Conservation (phyloP, 441 rosid genomes). For the Manihot esculenta region DNA sequence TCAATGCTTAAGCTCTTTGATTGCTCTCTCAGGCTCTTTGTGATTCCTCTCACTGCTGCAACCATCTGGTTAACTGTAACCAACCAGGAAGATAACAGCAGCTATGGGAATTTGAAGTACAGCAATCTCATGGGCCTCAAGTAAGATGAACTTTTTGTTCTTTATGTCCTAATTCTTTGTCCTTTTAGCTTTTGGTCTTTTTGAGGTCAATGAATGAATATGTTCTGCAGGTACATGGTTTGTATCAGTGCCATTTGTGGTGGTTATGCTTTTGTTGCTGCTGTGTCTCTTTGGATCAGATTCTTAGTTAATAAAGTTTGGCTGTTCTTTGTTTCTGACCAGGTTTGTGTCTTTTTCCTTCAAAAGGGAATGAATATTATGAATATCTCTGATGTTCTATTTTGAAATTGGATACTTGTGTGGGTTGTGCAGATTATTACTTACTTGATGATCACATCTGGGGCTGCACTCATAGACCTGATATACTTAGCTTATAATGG, state of each 20-base stretch:
- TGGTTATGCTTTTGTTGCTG: conserved; percentile 62
- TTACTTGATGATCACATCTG: conserved; percentile 76
- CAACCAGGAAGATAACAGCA: conserved; percentile 56
- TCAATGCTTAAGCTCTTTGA: conserved; percentile 60
- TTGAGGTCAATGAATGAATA: not conserved
- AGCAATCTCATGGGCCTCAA: conserved; percentile 64
- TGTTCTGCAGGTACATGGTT: conserved; percentile 60
- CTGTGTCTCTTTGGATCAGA: conserved; percentile 50
- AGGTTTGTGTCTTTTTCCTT: conserved; percentile 54
- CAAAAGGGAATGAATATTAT: too few relatives aligned
- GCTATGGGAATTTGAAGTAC: conserved; percentile 55
- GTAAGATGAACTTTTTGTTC: conserved; percentile 23
- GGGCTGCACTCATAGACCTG: conserved; percentile 65
- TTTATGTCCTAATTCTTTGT: not conserved
- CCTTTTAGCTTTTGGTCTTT: not conserved
- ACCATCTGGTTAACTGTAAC: conserved; percentile 76
- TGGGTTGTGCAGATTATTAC: conserved; percentile 55
- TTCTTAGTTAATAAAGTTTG: conserved; percentile 60
- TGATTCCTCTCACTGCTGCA: conserved; percentile 68
- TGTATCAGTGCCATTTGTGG: conserved; percentile 58
- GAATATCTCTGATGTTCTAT: too few relatives aligned
- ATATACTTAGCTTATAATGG: conserved; percentile 66
- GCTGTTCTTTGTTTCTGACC: conserved; percentile 80
- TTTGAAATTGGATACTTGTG: too few relatives aligned
- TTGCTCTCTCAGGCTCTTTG: conserved; percentile 62